Base-by-base conservation (phyloP, 257 asterid species). In the Salvia splendens region DNA sequence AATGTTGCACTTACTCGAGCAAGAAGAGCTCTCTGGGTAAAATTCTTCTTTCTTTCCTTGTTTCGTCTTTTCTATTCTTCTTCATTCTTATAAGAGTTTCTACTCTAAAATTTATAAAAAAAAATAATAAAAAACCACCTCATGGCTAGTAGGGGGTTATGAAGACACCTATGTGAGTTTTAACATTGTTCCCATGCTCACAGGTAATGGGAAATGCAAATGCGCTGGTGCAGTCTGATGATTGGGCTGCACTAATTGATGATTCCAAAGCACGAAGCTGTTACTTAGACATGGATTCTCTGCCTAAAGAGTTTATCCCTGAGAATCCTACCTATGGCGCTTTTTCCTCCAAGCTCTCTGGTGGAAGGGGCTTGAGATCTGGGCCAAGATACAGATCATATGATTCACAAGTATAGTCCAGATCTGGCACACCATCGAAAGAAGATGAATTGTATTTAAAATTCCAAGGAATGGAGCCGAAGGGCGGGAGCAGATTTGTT, bases 1-100 rank as follows among this genome's bases (percentile, higher is more conserved):
- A 94, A 94, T 67, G 97, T 94, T 57, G 99, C 99, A 55, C 90
- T 94, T 47, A 94, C 96, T 59, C 93, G 99, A 73, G 99, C 99
- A 5, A 84, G 84, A 80, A 86, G 97, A 82, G 97, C 99, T 73
- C 97, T 94, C 42, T 94, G 99, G 99, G 99, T 94, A 81, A 77
- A 82, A 36, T 49, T 58, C 24, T 11, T 46, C 0, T 15, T 61
- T 4, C 49, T 30, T 51, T 75, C 12, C 28, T 45, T 48, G 43
- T 68, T 40, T 59, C 56, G 45, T 35, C 9, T 35, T 40, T 69
- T 20, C 12, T 61, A 38, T 20, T 61, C 14, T 41, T 60, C 12
- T 40, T 4, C 12, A 5, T 20, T 41, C 33, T 16, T 16, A 50
- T 40, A 2, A 8, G 38, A 24, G 4, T 36, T 38, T 41, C 38